Evolutionary conservation across 495 filamentous ascomycete genomes (phyloP).

Genomic region (Niebla homalea): DNA sequence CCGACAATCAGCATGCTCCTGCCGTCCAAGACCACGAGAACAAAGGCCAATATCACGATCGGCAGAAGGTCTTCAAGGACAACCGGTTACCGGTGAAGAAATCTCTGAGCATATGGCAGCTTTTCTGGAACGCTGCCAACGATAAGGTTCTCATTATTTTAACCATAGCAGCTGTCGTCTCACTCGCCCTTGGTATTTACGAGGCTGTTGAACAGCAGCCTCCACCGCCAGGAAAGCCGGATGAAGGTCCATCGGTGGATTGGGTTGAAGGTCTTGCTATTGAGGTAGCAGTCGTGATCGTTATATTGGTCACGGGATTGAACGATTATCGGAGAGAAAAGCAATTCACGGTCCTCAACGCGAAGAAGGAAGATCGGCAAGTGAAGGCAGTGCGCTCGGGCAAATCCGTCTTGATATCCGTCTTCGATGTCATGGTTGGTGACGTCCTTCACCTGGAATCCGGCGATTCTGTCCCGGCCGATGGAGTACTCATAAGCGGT

Average conservation of each 20-base stretch:
- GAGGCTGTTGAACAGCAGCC: slow-evolving; percentile 33
- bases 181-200: slow-evolving; percentile 60
- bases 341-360: slow-evolving; percentile 68
- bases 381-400: slow-evolving; percentile 69
- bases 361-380: slow-evolving; percentile 62
- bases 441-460: slow-evolving; percentile 63
- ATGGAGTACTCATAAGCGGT: slow-evolving; percentile 49
- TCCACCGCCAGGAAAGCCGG: slow-evolving; percentile 9
- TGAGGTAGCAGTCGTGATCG: slow-evolving; percentile 60
- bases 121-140: slow-evolving; percentile 80
- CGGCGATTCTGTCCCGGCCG: slow-evolving; percentile 53
- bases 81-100: slow-evolving; percentile 66
- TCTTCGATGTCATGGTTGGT: slow-evolving; percentile 58
- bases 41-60: slow-evolving; percentile 39
- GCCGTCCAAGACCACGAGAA: slow-evolving; percentile 12
- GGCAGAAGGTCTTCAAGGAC: slow-evolving; percentile 58
- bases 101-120: slow-evolving; percentile 52
- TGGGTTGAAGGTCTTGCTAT: slow-evolving; percentile 78
- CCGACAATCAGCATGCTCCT: slow-evolving; percentile 8
- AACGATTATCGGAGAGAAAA: slow-evolving; percentile 71
- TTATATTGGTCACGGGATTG: slow-evolving; percentile 58
- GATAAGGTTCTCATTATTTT: slow-evolving; percentile 72
- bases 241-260: slow-evolving; percentile 41
- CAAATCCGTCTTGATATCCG: slow-evolving; percentile 54
- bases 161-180: slow-evolving; percentile 59